phyloP scores from a whole-genome alignment of 306 rosid species.

The Citrullus amarus region DNA sequence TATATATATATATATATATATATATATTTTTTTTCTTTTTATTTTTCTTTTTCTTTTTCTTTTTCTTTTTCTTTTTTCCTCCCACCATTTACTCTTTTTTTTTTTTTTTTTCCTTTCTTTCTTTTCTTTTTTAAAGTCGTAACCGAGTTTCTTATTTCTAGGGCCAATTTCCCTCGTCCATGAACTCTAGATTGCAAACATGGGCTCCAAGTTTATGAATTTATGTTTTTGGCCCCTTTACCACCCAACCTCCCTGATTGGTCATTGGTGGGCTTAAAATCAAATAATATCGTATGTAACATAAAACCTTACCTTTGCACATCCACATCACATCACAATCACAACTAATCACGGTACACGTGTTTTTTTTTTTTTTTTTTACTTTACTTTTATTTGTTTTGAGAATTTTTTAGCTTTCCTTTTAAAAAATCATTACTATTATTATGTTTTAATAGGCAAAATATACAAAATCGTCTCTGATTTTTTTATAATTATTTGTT shows the following conservation, averaged over 20 bases:
- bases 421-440: too few species aligned
- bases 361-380: not conserved
- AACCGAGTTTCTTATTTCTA: not conserved
- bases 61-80: not conserved
- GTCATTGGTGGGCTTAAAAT: not conserved
- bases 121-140: not conserved
- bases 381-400: not conserved
- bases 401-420: too few species aligned
- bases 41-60: not conserved
- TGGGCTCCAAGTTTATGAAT: not conserved
- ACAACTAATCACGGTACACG: not conserved
- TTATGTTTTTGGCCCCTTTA: not conserved
- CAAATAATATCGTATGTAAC: too few species aligned
- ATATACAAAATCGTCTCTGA: too few species aligned
- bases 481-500: too few species aligned
- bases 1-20: too few species aligned
- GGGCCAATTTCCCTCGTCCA: not conserved
- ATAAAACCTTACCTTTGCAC: not conserved
- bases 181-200: not conserved
- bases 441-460: too few species aligned
- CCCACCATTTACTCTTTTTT: not conserved
- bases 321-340: not conserved
- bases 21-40: too few species aligned
- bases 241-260: not conserved
- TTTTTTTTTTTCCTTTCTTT: not conserved